These are phyloP conservation scores for Aspergillus jensenii DNA, from an alignment of 2,329 filamentous ascomycete species.

Conservation along the genomic window DNA sequence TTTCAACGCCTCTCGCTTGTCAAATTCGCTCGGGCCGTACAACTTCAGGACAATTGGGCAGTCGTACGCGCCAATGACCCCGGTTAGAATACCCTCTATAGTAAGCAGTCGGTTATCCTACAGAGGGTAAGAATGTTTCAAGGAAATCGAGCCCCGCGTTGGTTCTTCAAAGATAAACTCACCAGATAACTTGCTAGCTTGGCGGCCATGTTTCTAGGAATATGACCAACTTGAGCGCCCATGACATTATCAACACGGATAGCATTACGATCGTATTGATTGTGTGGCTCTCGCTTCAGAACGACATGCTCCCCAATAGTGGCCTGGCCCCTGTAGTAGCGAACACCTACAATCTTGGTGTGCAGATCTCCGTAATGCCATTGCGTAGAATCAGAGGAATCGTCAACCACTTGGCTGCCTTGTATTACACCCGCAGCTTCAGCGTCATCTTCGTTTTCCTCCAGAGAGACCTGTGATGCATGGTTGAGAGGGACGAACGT, in stretches of 20 bases:
- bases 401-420: conserved; percentile 35
- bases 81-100: conserved; percentile 69
- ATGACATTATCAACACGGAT: conserved; percentile 78
- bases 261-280: conserved; percentile 72
- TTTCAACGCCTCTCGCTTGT: conserved; percentile 56
- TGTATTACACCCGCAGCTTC: conserved; percentile 33
- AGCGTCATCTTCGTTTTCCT: conserved; percentile 36
- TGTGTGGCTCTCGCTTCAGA: conserved; percentile 64
- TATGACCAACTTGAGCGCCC: conserved; percentile 73
- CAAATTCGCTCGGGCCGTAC: conserved; percentile 64
- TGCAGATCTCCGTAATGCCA: conserved; percentile 44
- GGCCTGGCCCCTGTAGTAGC: conserved; percentile 65
- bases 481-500: conserved; percentile 34
- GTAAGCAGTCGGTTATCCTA: conserved; percentile 59
- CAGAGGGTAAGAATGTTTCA: neutral
- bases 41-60: conserved; percentile 70
- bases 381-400: conserved; percentile 33
- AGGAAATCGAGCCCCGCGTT: neutral
- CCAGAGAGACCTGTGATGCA: conserved; percentile 23
- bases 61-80: conserved; percentile 65
- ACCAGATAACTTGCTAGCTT: conserved; percentile 74
- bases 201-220: conserved; percentile 65
- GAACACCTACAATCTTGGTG: conserved; percentile 60
- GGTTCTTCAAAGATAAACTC: conserved; percentile 19
- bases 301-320: conserved; percentile 63